Evolutionary conservation across 2,329 filamentous ascomycete genomes (phyloP), one percentile per base, ranked within the genome.

Genomic region (Alternaria angustiovoidea): DNA sequence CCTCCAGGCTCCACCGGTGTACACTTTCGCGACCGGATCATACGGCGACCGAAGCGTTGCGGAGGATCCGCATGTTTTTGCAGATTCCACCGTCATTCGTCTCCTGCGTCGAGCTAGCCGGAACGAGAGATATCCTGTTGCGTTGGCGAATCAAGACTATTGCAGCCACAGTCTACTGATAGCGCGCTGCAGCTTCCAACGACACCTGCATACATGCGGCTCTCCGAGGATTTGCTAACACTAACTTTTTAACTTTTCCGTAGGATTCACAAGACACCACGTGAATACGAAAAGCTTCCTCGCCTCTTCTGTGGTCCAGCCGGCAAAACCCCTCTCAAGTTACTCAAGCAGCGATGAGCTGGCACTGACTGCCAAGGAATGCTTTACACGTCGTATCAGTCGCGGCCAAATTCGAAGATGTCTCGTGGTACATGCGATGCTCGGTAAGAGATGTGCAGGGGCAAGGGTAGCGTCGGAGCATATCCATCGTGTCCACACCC

Each of bases 81-180:
- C 24, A 47, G 20, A 8, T 52, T 59, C 61, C 53, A 61, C 36
- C 67, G 62, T 72, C 66, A 67, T 63, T 46, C 61, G 28, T 51
- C 59, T 63, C 57, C 66, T 64, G 59, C 61, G 32, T 52, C 42
- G 48, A 44, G 16, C 69, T 73, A 70, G 57, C 72, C 61, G 44
- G 47, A 71, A 68, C 49, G 30, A 61, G 70, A 26, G 34, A 61
- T 60, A 22, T 51, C 41, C 28, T 52, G 52, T 48, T 14, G 38
- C 30, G 6, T 46, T 61, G 44, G 58, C 72, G 63, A 75, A 75
- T 75, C 69, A 75, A 39, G 61, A 71, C 67, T 58, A 70, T 72
- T 66, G 51, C 51, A 54, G 63, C 62, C 67, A 65, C 67, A 64
- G 56, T 49, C 44, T 57, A 49, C 51, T 41, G 55, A 61, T 69